These are phyloP conservation scores for Phytophthora citricola DNA, from an alignment of 352 stramenopile species.

Conservation along the genomic window DNA sequence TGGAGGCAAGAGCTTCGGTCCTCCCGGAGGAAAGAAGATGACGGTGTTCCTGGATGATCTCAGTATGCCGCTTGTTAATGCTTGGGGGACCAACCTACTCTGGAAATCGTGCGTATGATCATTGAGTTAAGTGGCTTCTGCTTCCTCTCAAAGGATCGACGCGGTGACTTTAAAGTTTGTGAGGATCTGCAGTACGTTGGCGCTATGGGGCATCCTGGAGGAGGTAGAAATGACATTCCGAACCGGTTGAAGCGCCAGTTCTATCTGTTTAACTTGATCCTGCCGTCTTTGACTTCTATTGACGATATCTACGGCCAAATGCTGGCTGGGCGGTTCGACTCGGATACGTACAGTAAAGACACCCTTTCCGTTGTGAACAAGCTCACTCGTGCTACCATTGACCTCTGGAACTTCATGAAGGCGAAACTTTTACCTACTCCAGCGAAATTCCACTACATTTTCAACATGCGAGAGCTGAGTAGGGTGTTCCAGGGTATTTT, in stretches of 20 bases:
- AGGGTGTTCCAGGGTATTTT: slow-evolving; percentile 98
- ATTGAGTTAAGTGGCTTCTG: slow-evolving; percentile 97
- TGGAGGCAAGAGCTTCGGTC: slow-evolving; percentile 98
- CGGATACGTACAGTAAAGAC: slow-evolving; percentile 87
- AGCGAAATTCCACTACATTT: slow-evolving; percentile 99
- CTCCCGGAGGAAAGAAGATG: slow-evolving; percentile 98
- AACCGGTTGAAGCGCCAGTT: slow-evolving; percentile 99
- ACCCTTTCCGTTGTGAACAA: slow-evolving; percentile 90
- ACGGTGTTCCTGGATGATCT: slow-evolving; percentile 99
- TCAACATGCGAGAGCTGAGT: slow-evolving; percentile 99
- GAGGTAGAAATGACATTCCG: slow-evolving; percentile 99
- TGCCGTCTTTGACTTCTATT: slow-evolving; percentile 97
- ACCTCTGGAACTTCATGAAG: slow-evolving; percentile 98
- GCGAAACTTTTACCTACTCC: slow-evolving; percentile 97
- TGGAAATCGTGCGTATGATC: slow-evolving; percentile 98
- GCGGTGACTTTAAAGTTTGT: slow-evolving; percentile 98
- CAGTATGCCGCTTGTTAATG: slow-evolving; percentile 98
- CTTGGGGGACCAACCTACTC: slow-evolving; percentile 98
- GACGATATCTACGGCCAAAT: slow-evolving; percentile 99
- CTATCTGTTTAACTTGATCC: slow-evolving; percentile 98
- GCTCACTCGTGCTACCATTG: slow-evolving; percentile 96
- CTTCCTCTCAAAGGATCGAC: slow-evolving; percentile 98
- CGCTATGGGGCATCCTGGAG: slow-evolving; percentile 97
- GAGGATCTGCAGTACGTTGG: slow-evolving; percentile 98
- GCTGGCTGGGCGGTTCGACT: slow-evolving; percentile 94